Conservation (phyloP, 495 filamentous ascomycete species). For the Aspergillus homomorphus region DNA sequence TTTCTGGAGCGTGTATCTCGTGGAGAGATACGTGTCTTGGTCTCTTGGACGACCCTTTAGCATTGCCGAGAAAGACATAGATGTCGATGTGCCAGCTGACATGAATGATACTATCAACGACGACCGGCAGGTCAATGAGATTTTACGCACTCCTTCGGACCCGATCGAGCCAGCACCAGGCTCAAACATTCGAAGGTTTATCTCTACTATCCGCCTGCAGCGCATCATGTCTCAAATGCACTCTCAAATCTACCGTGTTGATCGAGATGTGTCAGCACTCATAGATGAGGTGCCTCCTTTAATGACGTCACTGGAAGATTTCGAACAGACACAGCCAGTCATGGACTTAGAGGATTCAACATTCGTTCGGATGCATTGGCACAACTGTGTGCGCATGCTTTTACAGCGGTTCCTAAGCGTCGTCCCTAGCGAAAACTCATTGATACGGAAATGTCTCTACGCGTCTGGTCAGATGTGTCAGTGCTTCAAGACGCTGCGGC, state of each 20-base stretch:
- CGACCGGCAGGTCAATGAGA: constrained; percentile 3
- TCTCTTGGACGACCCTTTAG: constrained; percentile 40
- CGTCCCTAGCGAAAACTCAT: constrained; percentile 27
- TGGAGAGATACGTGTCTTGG: constrained; percentile 37
- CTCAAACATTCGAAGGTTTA: constrained; percentile 21
- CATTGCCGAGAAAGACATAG: constrained; percentile 41
- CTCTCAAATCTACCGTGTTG: constrained; percentile 39
- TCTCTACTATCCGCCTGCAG: constrained; percentile 35
- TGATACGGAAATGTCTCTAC: constrained; percentile 29
- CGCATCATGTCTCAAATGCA: constrained; percentile 40
- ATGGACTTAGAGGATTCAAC: constrained; percentile 30
- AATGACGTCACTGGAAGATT: constrained; percentile 32
- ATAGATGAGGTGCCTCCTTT: constrained; percentile 30
- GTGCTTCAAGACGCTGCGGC: constrained; percentile 39
- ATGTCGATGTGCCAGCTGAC: constrained; percentile 32
- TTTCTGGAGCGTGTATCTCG: constrained; percentile 45
- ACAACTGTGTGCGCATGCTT: constrained; percentile 37
- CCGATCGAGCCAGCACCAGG: not conserved
- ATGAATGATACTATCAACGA: constrained; percentile 28
- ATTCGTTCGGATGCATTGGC: constrained; percentile 42
- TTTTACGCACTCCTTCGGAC: not conserved
- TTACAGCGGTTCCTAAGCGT: constrained; percentile 40
- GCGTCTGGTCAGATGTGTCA: constrained; percentile 43
- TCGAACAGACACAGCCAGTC: constrained; percentile 24
- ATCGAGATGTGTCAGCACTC: constrained; percentile 25